A percentile compares a stretch with the other conserved stretches of the same genome.
Conservation (phyloP, 768 basidiomycete genomes). For the Cytidiella melzeri region DNA sequence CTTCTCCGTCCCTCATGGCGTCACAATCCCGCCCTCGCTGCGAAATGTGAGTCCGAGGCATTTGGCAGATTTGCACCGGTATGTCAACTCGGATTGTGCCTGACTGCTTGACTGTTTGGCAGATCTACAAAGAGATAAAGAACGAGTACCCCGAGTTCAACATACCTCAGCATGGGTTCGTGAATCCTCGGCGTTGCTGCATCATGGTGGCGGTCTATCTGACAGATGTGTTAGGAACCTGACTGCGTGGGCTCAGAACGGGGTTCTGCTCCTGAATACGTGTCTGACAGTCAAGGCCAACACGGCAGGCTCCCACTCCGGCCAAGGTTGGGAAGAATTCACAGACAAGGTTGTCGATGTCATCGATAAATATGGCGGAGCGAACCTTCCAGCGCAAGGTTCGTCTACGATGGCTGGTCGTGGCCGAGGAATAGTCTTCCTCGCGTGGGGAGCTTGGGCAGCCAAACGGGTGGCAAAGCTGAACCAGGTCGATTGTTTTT, state of each 20-base stretch:
- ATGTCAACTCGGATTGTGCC: slow-evolving; percentile 15
- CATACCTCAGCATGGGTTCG: slow-evolving; percentile 80
- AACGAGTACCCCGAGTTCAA: slow-evolving; percentile 76
- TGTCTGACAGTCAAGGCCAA: slow-evolving; percentile 80
- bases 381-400: slow-evolving; percentile 44
- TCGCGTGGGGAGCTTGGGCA: slow-evolving; percentile 90
- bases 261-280: slow-evolving; percentile 91
- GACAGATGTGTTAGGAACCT: slow-evolving; percentile 53
- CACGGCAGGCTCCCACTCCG: slow-evolving; percentile 73
- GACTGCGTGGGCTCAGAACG: slow-evolving; percentile 73
- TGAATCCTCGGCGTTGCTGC: slow-evolving; percentile 8
- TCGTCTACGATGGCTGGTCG: slow-evolving; percentile 37
- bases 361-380: slow-evolving; percentile 71
- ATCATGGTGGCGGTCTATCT: slow-evolving; percentile 8
- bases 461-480: slow-evolving; percentile 76
- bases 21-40: slow-evolving; percentile 74
- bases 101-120: slow-evolving; percentile 9
- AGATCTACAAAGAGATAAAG: slow-evolving; percentile 88
- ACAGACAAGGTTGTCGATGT: slow-evolving; percentile 77
- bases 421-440: slow-evolving; percentile 75
- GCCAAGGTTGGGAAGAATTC: slow-evolving; percentile 88
- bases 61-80: not conserved
- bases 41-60: slow-evolving; percentile 51
- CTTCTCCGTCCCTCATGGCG: slow-evolving; percentile 84
- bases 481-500: slow-evolving; percentile 47